A percentile compares a stretch with the other conserved stretches of the same genome.
Evolutionary conservation across 768 basidiomycete genomes (phyloP).

Genomic region (Guyanaporus albipodus): DNA sequence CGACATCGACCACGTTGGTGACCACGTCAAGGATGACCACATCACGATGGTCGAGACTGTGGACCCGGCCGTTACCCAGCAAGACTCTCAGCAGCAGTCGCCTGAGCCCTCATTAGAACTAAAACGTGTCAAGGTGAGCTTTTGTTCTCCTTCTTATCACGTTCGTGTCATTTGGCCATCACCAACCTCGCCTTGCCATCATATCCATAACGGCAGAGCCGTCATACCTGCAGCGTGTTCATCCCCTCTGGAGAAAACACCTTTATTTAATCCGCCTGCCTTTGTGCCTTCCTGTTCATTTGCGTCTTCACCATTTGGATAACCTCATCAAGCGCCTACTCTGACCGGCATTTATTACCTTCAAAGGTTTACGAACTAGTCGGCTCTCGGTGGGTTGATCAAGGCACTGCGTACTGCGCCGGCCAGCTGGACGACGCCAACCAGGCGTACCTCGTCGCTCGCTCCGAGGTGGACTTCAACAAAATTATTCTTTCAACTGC

Average conservation of each 20-base stretch:
- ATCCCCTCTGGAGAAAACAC: conserved; percentile 7
- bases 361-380: conserved; percentile 90
- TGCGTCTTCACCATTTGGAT: conserved; percentile 24
- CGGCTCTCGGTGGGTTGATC: conserved; percentile 89
- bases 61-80: conserved; percentile 39
- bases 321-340: conserved; percentile 29
- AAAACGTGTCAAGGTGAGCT: conserved; percentile 79
- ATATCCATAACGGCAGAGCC: conserved; percentile 17
- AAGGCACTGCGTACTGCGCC: conserved; percentile 95
- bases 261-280: conserved; percentile 10
- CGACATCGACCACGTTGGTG: conserved; percentile 34
- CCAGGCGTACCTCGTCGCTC: conserved; percentile 81
- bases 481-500: conserved; percentile 75
- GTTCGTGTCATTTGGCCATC: conserved; percentile 13
- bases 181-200: conserved; percentile 18
- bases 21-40: conserved; percentile 30
- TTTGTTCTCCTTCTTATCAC: conserved; percentile 19
- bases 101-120: conserved; percentile 67
- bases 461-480: conserved; percentile 68
- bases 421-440: conserved; percentile 78
- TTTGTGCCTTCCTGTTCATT: conserved; percentile 19
- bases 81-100: conserved; percentile 60
- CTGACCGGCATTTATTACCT: conserved; percentile 28
- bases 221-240: conserved; percentile 26
- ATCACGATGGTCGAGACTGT: conserved; percentile 34